Conservation (phyloP, 2,329 filamentous ascomycete species). For the Zymoseptoria passerinii region DNA sequence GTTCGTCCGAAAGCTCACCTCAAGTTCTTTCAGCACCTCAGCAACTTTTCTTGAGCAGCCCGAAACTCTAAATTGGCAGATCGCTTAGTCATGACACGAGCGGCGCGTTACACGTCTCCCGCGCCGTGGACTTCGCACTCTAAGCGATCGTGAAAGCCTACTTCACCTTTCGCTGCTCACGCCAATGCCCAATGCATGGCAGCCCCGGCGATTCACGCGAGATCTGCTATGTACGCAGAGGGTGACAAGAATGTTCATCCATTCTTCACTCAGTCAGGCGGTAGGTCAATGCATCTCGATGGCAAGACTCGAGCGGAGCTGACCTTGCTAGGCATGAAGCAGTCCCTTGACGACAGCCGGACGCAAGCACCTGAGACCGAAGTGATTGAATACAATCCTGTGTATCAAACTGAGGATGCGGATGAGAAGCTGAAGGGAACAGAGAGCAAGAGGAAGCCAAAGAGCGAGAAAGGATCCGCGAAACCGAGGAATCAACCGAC, state of each 20-base stretch:
- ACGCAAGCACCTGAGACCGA: not conserved
- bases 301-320: slow-evolving; percentile 1
- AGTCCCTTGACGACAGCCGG: not conserved
- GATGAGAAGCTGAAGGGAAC: slow-evolving; percentile 8
- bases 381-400: not conserved
- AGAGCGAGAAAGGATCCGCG: slow-evolving; percentile 7
- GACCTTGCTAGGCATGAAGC: slow-evolving; percentile 1
- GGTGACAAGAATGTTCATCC: slow-evolving; percentile 22
- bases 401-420: not conserved
- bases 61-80: not conserved
- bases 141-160: not conserved
- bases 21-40: not conserved
- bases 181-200: slow-evolving; percentile 15
- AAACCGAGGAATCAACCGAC: slow-evolving; percentile 25
- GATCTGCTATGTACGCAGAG: slow-evolving; percentile 20
- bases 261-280: slow-evolving; percentile 22
- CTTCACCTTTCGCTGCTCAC: not conserved
- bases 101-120: not conserved
- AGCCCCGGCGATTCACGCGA: slow-evolving; percentile 1
- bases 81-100: no score
- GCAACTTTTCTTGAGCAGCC: not conserved
- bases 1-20: not conserved
- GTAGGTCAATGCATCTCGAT: slow-evolving; percentile 3
- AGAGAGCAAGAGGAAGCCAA: slow-evolving; percentile 10
- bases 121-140: not conserved